Percentiles rank a stretch among this genome's conserved stretches.
phyloP scores from a whole-genome alignment of 2,329 filamentous ascomycete genomes.

The Rhinocladiella similis region DNA sequence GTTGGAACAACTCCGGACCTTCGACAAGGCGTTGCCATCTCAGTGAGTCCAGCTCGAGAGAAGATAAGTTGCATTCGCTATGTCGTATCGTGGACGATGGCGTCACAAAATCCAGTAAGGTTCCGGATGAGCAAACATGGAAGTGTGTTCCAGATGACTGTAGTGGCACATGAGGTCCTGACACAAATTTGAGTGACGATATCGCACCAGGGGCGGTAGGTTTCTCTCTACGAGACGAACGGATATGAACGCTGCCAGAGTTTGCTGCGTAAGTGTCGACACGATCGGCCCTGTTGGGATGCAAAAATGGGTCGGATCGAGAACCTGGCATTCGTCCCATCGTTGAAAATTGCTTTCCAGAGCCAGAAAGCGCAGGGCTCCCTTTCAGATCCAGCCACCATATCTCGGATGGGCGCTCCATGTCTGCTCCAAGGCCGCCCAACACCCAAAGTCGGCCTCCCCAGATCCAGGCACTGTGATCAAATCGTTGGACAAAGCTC shows the following conservation, averaged over 20 bases:
- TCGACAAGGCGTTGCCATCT: slow-evolving; percentile 96
- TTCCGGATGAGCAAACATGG: slow-evolving; percentile 90
- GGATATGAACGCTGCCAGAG: slow-evolving; percentile 61
- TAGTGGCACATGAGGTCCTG: slow-evolving; percentile 79
- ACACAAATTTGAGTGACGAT: slow-evolving; percentile 85
- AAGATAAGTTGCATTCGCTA: slow-evolving; percentile 86
- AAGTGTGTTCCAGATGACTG: slow-evolving; percentile 93
- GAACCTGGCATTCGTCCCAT: slow-evolving; percentile 24
- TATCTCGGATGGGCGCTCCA: slow-evolving; percentile 94
- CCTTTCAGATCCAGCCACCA: slow-evolving; percentile 98
- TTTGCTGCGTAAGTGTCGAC: slow-evolving; percentile 69
- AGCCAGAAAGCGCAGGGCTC: slow-evolving; percentile 70
- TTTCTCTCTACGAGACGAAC: slow-evolving; percentile 51
- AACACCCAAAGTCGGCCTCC: slow-evolving; percentile 94
- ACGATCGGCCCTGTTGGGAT: slow-evolving; percentile 36
- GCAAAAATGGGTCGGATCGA: slow-evolving; percentile 41
- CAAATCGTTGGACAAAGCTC: slow-evolving; percentile 92
- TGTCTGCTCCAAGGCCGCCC: slow-evolving; percentile 89
- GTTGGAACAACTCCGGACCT: slow-evolving; percentile 87
- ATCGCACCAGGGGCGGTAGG: slow-evolving; percentile 78
- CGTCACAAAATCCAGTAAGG: slow-evolving; percentile 89
- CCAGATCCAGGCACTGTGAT: slow-evolving; percentile 94
- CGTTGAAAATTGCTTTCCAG: slow-evolving; percentile 21
- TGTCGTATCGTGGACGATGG: slow-evolving; percentile 83
- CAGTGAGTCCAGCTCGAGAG: slow-evolving; percentile 80